phyloP scores from a whole-genome alignment of 192 early-diverging fungal genomes.

The Backusella luteola region DNA sequence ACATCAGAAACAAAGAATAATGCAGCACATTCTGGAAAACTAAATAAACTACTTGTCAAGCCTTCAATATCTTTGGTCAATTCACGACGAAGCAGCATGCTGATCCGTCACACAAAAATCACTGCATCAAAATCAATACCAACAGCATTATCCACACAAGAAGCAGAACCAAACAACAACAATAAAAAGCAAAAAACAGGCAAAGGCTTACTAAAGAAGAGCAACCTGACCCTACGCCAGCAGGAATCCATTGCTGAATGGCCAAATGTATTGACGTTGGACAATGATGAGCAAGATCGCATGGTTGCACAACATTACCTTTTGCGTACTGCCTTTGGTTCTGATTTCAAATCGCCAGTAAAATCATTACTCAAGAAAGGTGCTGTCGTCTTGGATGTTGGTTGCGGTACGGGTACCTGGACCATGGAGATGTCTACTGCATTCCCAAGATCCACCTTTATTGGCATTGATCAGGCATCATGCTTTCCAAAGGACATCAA shows the following conservation, averaged over 20 bases:
- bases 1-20: conserved; percentile 3
- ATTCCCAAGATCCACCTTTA: conserved; percentile 36
- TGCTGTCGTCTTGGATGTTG: conserved; percentile 27
- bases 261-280: conserved; percentile 11
- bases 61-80: not conserved
- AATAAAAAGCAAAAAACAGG: not conserved
- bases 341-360: conserved; percentile 26
- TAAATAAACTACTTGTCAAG: not conserved
- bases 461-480: conserved; percentile 27
- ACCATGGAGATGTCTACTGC: conserved; percentile 36
- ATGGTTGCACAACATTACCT: conserved; percentile 43
- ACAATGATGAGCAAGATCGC: conserved; percentile 37
- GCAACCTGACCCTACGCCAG: not conserved
- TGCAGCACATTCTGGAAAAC: not conserved
- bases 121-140: not conserved
- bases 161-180: not conserved
- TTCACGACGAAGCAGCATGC: not conserved
- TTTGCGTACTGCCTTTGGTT: conserved; percentile 34
- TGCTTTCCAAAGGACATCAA: conserved; percentile 31
- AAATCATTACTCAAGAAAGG: conserved; percentile 23
- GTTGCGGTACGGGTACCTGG: conserved; percentile 33
- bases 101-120: not conserved
- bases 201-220: conserved; percentile 1
- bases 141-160: not conserved
- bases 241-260: conserved; percentile 9